Evolutionary conservation across 305 asterid species (phyloP).

Genomic region (Salvia sclarea): DNA sequence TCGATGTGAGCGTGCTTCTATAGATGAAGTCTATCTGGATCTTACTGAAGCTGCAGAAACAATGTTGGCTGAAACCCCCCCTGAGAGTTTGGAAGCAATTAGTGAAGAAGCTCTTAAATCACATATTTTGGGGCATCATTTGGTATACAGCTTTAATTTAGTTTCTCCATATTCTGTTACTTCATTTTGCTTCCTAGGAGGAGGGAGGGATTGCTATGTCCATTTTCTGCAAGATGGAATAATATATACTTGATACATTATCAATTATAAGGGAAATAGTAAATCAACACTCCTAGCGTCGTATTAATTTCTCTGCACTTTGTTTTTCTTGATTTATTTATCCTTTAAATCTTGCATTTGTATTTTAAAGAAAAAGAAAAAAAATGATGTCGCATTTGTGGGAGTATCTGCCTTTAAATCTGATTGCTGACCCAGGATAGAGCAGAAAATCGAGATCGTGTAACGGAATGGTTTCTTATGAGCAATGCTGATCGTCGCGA

Average conservation of each 20-base stretch:
- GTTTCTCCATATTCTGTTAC: background rate
- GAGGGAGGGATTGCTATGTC: background rate
- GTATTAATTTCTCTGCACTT: constrained; percentile 3
- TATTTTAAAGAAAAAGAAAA: background rate
- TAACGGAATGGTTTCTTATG: constrained; percentile 62
- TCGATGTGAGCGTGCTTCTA: constrained; percentile 96
- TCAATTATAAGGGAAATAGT: too few relatives aligned
- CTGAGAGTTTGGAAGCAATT: constrained; percentile 49
- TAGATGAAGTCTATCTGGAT: constrained; percentile 96
- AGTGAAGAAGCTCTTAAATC: constrained; percentile 77
- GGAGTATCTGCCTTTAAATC: constrained; percentile 13
- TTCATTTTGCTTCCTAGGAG: background rate
- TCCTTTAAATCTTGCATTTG: constrained; percentile 22
- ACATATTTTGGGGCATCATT: constrained; percentile 76
- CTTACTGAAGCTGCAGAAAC: constrained; percentile 87
- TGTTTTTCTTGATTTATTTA: constrained; percentile 10
- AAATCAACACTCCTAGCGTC: background rate
- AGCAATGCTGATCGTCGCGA: constrained; percentile 66
- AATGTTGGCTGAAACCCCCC: constrained; percentile 68
- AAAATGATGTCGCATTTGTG: background rate
- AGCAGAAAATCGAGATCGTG: constrained; percentile 42
- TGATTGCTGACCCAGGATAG: constrained; percentile 50
- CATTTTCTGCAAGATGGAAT: constrained; percentile 17
- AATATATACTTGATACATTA: background rate
- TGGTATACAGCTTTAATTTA: constrained; percentile 42